Conservation (phyloP, 2,329 filamentous ascomycete genomes). For the Blastomyces gilchristii region DNA sequence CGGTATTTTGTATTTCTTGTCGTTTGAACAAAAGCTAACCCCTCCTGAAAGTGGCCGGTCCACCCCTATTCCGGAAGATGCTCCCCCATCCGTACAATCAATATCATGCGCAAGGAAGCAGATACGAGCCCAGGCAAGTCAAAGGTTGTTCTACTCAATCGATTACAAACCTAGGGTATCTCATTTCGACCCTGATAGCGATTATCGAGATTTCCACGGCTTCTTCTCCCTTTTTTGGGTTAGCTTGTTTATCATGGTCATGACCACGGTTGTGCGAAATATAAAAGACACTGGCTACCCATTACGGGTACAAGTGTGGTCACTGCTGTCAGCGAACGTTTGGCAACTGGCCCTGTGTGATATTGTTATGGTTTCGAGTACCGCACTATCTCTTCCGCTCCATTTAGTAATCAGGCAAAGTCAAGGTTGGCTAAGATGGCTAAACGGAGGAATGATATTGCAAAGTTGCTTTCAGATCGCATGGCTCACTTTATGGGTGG, state of each 20-base stretch:
- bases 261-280: constrained; percentile 87
- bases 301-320: constrained; percentile 77
- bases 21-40: not conserved
- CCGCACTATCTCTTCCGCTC: constrained; percentile 59
- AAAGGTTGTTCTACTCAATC: constrained; percentile 82
- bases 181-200: constrained; percentile 86
- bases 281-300: constrained; percentile 88
- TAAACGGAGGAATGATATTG: constrained; percentile 61
- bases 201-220: constrained; percentile 88
- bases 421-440: constrained; percentile 57
- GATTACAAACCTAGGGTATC: constrained; percentile 85
- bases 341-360: constrained; percentile 80
- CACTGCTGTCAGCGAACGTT: constrained; percentile 75
- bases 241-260: constrained; percentile 88
- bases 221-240: constrained; percentile 99
- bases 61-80: constrained; percentile 77
- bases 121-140: constrained; percentile 67
- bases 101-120: constrained; percentile 78
- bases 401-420: constrained; percentile 56
- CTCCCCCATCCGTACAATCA: constrained; percentile 80
- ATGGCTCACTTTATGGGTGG: constrained; percentile 78
- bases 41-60: constrained; percentile 55
- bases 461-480: constrained; percentile 70
- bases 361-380: constrained; percentile 70
- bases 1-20: not conserved